These are phyloP conservation scores for Leishmania arabica DNA, from an alignment of 208 protist genomes.

Conservation along the genomic window DNA sequence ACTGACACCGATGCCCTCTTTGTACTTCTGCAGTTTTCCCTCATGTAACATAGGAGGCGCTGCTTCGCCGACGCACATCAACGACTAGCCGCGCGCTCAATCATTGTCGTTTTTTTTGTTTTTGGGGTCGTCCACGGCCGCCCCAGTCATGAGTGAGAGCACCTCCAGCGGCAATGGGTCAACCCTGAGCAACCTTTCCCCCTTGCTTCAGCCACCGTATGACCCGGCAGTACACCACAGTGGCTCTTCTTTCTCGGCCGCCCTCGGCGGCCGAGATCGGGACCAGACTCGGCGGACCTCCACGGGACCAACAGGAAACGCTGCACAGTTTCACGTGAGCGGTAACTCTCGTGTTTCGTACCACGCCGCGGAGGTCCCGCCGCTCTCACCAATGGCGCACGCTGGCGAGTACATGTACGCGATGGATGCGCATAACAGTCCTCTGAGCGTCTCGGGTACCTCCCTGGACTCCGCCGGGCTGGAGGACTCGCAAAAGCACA, in stretches of 20 bases:
- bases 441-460: constrained; percentile 2
- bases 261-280: not conserved
- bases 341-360: constrained; percentile 16
- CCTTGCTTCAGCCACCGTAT: not conserved
- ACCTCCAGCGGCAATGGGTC: constrained; percentile 9
- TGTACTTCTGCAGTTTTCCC: not conserved
- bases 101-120: not conserved
- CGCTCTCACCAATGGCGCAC: not conserved
- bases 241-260: not conserved
- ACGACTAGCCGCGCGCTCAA: not conserved
- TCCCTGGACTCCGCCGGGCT: constrained; percentile 16
- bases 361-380: not conserved
- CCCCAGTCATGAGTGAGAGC: constrained; percentile 16
- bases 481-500: constrained; percentile 21
- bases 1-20: not conserved
- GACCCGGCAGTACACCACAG: not conserved
- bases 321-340: constrained; percentile 9
- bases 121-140: not conserved
- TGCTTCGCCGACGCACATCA: not conserved
- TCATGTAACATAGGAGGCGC: not conserved
- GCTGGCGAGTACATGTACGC: constrained; percentile 12
- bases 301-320: not conserved
- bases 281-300: not conserved
- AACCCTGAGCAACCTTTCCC: constrained; percentile 10
- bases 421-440: constrained; percentile 3